These are phyloP conservation scores for Multifurca ochricompacta DNA, from an alignment of 768 basidiomycete species.

Conservation along the genomic window DNA sequence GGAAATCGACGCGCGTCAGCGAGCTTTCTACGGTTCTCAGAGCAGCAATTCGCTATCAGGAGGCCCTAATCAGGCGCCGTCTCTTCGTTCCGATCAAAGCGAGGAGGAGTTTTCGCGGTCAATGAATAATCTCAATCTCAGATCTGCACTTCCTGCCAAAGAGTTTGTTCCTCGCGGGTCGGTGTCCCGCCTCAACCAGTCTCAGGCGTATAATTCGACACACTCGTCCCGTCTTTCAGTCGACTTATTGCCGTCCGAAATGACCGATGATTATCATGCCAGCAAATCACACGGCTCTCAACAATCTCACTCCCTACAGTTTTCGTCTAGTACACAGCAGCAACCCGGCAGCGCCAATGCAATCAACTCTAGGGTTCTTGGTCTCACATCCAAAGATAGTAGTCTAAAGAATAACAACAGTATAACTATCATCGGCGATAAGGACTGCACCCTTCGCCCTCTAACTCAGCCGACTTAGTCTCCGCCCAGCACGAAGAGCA, in stretches of 20 bases:
- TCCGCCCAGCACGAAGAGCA: slow-evolving; percentile 16
- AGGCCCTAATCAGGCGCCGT: not conserved
- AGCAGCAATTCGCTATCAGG: not conserved
- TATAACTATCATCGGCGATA: slow-evolving; percentile 2
- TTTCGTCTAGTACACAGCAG: slow-evolving; percentile 5
- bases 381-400: slow-evolving; percentile 9
- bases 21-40: slow-evolving; percentile 14
- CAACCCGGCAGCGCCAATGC: not conserved
- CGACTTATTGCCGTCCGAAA: slow-evolving; percentile 4
- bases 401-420: slow-evolving; percentile 4
- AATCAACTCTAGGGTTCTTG: slow-evolving; percentile 10
- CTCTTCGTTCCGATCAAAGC: slow-evolving; percentile 2
- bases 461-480: slow-evolving; percentile 10
- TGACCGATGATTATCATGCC: not conserved
- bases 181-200: slow-evolving; percentile 2
- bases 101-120: slow-evolving; percentile 13
- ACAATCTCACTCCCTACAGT: not conserved
- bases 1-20: slow-evolving; percentile 17
- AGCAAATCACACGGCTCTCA: slow-evolving; percentile 1
- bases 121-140: slow-evolving; percentile 12
- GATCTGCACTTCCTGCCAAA: slow-evolving; percentile 13
- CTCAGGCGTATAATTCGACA: not conserved
- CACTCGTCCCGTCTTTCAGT: slow-evolving; percentile 6
- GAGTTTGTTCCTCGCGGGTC: slow-evolving; percentile 21
- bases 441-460: slow-evolving; percentile 5